Percentiles rank a stretch among this genome's conserved stretches.
These are phyloP conservation scores for Neurospora sp. DNA, from an alignment of 2,329 filamentous ascomycete genomes.

Conservation along the genomic window DNA sequence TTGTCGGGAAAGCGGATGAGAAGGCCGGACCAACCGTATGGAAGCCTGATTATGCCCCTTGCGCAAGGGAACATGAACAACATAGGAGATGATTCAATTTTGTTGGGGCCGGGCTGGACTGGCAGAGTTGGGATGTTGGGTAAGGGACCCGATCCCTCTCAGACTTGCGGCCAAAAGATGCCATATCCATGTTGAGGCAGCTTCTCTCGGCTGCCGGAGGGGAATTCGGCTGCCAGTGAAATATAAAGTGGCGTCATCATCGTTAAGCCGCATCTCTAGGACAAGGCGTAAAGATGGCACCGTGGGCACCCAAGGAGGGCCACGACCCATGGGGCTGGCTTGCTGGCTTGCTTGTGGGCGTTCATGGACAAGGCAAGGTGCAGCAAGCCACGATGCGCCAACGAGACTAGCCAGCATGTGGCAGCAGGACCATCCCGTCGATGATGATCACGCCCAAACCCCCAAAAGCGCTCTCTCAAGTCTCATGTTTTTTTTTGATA, in stretches of 20 bases:
- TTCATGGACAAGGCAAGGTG: constrained; percentile 2
- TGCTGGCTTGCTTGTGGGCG: not conserved
- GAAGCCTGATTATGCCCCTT: not conserved
- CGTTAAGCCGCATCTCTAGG: not conserved
- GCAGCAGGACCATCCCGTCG: constrained; percentile 1
- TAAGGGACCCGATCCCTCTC: not conserved
- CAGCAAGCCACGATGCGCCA: constrained; percentile 9
- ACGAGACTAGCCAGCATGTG: not conserved
- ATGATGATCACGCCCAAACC: not conserved
- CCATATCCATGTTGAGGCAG: not conserved
- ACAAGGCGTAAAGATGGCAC: constrained; percentile 1
- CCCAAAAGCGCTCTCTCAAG: not conserved
- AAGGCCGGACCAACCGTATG: not conserved
- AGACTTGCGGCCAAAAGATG: not conserved
- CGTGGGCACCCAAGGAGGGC: not conserved
- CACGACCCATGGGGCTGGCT: not conserved
- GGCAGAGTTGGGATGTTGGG: not conserved
- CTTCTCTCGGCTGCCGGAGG: not conserved
- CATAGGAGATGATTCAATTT: not conserved
- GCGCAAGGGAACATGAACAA: not conserved
- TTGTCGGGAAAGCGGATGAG: not conserved
- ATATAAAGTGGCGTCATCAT: not conserved
- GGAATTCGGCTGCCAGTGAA: not conserved
- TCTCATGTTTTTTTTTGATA: not conserved
- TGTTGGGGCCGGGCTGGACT: not conserved